These are phyloP conservation scores for Cercis canadensis DNA, from an alignment of 306 rosid species.

Conservation along the genomic window DNA sequence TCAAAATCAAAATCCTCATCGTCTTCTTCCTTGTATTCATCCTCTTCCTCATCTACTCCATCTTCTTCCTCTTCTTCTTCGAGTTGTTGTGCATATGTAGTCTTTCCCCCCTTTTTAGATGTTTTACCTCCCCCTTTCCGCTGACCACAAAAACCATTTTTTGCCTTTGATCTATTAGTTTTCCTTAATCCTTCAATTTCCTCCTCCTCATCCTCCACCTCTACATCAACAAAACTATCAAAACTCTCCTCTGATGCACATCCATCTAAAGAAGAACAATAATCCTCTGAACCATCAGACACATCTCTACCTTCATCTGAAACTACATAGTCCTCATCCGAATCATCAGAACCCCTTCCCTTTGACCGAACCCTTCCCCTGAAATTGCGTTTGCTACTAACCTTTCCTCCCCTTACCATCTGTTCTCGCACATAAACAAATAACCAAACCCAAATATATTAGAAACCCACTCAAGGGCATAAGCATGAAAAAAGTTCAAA, in stretches of 20 bases:
- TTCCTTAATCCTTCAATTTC: slow-evolving; percentile 41
- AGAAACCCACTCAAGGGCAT: slow-evolving; percentile 30
- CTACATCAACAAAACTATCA: slow-evolving; percentile 51
- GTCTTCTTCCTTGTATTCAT: slow-evolving; percentile 40
- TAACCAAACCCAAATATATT: slow-evolving; percentile 17
- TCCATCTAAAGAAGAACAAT: slow-evolving; percentile 66
- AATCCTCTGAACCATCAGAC: slow-evolving; percentile 67
- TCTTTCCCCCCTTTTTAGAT: slow-evolving; percentile 41
- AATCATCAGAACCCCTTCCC: slow-evolving; percentile 74
- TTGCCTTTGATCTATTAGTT: slow-evolving; percentile 56
- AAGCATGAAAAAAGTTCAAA: slow-evolving; percentile 19
- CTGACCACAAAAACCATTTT: slow-evolving; percentile 25
- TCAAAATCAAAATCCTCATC: slow-evolving; percentile 37
- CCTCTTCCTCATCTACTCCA: slow-evolving; percentile 44
- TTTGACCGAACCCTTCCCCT: slow-evolving; percentile 55
- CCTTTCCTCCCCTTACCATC: slow-evolving; percentile 92
- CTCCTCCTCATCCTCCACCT: slow-evolving; percentile 62
- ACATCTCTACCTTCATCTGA: slow-evolving; percentile 69
- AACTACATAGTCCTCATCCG: slow-evolving; percentile 92
- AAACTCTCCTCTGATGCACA: slow-evolving; percentile 69
- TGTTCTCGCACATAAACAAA: slow-evolving; percentile 52
- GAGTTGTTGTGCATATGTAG: slow-evolving; percentile 20
- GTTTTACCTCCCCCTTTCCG: slow-evolving; percentile 37
- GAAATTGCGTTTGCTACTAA: slow-evolving; percentile 51
- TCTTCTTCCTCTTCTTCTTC: slow-evolving; percentile 36